Percentiles rank a stretch among this genome's conserved stretches.
phyloP scores from a whole-genome alignment of 2,329 filamentous ascomycete genomes.

The Fusarium guadeloupense region DNA sequence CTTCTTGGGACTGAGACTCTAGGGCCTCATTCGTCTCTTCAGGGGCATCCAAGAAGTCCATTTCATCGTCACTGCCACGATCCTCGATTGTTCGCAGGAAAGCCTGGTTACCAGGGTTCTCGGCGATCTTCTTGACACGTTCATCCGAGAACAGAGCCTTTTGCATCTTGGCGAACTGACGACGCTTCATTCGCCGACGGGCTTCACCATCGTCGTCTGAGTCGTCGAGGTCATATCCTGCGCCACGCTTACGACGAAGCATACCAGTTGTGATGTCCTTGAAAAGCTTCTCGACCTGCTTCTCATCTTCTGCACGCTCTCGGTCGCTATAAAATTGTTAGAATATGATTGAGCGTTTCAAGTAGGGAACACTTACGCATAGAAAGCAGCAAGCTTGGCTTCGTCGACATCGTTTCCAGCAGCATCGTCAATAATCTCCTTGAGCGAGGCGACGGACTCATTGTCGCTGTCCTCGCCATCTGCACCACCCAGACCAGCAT shows the following conservation, averaged over 20 bases:
- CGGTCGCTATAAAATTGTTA: conserved; percentile 67
- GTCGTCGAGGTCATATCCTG: conserved; percentile 87
- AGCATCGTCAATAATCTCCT: conserved; percentile 91
- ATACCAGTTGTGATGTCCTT: conserved; percentile 91
- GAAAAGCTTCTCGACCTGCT: conserved; percentile 88
- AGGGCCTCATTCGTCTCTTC: conserved; percentile 45
- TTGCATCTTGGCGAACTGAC: conserved; percentile 91
- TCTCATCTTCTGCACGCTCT: conserved; percentile 82
- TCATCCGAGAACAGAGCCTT: conserved; percentile 89
- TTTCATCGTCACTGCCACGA: conserved; percentile 76
- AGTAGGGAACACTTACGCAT: conserved; percentile 74
- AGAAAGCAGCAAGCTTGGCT: conserved; percentile 82
- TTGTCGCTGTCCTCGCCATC: conserved; percentile 89
- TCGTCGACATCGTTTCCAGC: conserved; percentile 81
- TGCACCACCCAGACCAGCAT: conserved; percentile 88
- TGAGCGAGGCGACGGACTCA: conserved; percentile 73
- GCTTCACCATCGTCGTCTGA: conserved; percentile 88
- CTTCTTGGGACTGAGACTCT: conserved; percentile 49
- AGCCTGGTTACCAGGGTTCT: conserved; percentile 87
- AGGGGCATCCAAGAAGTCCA: conserved; percentile 73
- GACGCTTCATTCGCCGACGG: conserved; percentile 80
- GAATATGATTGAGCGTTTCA: not conserved
- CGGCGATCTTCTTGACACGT: conserved; percentile 87
- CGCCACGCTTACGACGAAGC: conserved; percentile 82
- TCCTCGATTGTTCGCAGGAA: conserved; percentile 93